Evolutionary conservation across 331 rosid species (phyloP), one percentile per base, ranked within the genome.

Genomic region (Stylosanthes scabra): DNA sequence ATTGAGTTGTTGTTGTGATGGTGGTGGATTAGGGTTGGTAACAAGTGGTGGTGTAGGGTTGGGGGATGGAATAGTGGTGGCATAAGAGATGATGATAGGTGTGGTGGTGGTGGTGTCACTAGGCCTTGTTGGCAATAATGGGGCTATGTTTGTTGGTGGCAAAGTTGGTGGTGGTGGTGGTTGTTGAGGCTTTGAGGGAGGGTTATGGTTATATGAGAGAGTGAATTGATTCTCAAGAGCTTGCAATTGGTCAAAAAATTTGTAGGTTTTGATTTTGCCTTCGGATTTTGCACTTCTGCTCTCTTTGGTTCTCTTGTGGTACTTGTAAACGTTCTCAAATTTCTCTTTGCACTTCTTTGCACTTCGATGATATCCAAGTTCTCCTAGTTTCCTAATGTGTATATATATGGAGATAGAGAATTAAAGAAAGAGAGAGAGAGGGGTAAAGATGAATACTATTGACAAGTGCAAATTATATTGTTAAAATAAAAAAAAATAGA

Each of bases 261-360:
- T 83, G 44, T 95, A 95, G 2, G 82, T 75, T 63, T 90, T 34
- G 39, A 0, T 95, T 63, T 92, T 95, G 1, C 96, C 92, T 14
- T 95, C 94, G 0, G 87, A 31, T 74, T 92, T 95, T 1, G 89
- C 93, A 56, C 84, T 82, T 52, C 98, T 80, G 14, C 93, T 82
- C 70, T 92, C 96, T 90, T 88, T 95, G 63, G 99, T 95, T 79
- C 99, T 90, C 60, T 84, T 88, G 85, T 95, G 98, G 81, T 95
- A 95, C 79, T 95, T 95, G 84, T 90, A 92, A n/a, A 95, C 98
- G 67, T 95, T 95, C 88, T 95, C 99, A 64, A 95, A 95, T 80
- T 95, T 95, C 82, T 95, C 99, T 65, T 83, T 95, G 87, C 99
- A 95, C 74, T 95, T 95, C 85, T 92, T 95, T 49, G 98, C 84